Percentiles rank a stretch among this genome's conserved stretches.
Conservation (phyloP, 495 filamentous ascomycete genomes). For the Coniosporium apollinis region DNA sequence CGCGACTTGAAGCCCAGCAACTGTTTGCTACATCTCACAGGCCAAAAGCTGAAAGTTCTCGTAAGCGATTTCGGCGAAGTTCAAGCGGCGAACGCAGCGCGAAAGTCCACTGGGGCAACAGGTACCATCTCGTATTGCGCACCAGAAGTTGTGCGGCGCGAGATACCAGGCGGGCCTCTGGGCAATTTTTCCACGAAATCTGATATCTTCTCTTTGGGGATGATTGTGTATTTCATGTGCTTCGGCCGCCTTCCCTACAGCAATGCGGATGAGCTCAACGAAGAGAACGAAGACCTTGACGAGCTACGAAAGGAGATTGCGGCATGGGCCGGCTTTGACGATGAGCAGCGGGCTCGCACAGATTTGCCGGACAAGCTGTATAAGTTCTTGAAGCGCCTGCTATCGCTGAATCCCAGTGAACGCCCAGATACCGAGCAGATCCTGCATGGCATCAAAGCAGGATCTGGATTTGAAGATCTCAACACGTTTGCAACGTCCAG, state of each 20-base stretch:
- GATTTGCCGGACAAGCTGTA: slow-evolving; percentile 84
- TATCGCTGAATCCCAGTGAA: slow-evolving; percentile 59
- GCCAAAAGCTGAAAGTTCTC: slow-evolving; percentile 52
- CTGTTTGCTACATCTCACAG: slow-evolving; percentile 69
- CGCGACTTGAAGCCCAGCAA: slow-evolving; percentile 93
- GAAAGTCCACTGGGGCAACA: slow-evolving; percentile 81
- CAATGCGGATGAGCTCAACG: slow-evolving; percentile 66
- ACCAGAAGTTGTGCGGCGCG: slow-evolving; percentile 69
- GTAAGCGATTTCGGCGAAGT: slow-evolving; percentile 98
- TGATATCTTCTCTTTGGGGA: slow-evolving; percentile 89
- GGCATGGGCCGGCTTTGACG: slow-evolving; percentile 72
- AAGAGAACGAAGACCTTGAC: slow-evolving; percentile 90
- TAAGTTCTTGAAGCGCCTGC: slow-evolving; percentile 58
- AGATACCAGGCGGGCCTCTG: slow-evolving; percentile 48
- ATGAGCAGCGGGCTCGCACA: slow-evolving; percentile 47
- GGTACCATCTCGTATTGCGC: slow-evolving; percentile 97
- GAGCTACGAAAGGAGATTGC: slow-evolving; percentile 72
- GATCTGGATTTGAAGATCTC: slow-evolving; percentile 40
- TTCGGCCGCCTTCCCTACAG: slow-evolving; percentile 78
- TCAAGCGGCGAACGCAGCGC: slow-evolving; percentile 58
- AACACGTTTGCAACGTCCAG: slow-evolving; percentile 25
- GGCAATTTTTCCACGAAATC: slow-evolving; percentile 93
- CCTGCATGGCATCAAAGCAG: slow-evolving; percentile 58
- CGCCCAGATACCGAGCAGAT: slow-evolving; percentile 81
- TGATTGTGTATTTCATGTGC: slow-evolving; percentile 97